Evolutionary conservation across 1,284 basidiomycete genomes (phyloP).

Genomic region (Inonotus hispidus): DNA sequence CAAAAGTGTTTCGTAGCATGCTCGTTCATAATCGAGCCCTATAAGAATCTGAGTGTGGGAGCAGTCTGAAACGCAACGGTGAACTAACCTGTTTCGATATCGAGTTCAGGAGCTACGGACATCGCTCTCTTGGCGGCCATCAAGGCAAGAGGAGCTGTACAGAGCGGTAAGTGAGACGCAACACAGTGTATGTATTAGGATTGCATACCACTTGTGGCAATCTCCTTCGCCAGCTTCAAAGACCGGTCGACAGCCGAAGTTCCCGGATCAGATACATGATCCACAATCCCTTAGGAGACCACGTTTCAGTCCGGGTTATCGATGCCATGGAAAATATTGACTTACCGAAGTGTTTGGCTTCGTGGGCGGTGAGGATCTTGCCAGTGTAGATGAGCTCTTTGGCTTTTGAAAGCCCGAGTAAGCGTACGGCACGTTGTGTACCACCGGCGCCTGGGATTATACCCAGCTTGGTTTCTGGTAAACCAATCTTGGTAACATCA

Average conservation of each 20-base stretch:
- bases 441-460: slow-evolving; percentile 97
- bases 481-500: slow-evolving; percentile 69
- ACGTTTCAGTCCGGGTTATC: background rate
- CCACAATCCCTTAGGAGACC: slow-evolving; percentile 57
- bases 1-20: slow-evolving; percentile 82
- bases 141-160: slow-evolving; percentile 79
- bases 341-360: slow-evolving; percentile 76
- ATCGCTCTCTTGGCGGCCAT: slow-evolving; percentile 88
- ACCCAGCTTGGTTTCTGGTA: slow-evolving; percentile 82
- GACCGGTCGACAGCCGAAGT: slow-evolving; percentile 63
- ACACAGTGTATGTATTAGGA: slow-evolving; percentile 10
- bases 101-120: slow-evolving; percentile 70
- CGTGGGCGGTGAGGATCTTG: slow-evolving; percentile 52
- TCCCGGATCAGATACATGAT: slow-evolving; percentile 64
- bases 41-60: slow-evolving; percentile 17
- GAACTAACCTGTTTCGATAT: slow-evolving; percentile 64
- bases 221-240: slow-evolving; percentile 56
- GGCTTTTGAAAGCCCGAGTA: slow-evolving; percentile 78
- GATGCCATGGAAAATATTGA: slow-evolving; percentile 4
- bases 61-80: background rate
- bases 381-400: slow-evolving; percentile 88
- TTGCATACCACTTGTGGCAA: slow-evolving; percentile 61
- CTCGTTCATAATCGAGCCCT: slow-evolving; percentile 86
- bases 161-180: background rate
- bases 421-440: slow-evolving; percentile 79